phyloP scores from a whole-genome alignment of 208 protist species.

The Polymyxa betae region DNA sequence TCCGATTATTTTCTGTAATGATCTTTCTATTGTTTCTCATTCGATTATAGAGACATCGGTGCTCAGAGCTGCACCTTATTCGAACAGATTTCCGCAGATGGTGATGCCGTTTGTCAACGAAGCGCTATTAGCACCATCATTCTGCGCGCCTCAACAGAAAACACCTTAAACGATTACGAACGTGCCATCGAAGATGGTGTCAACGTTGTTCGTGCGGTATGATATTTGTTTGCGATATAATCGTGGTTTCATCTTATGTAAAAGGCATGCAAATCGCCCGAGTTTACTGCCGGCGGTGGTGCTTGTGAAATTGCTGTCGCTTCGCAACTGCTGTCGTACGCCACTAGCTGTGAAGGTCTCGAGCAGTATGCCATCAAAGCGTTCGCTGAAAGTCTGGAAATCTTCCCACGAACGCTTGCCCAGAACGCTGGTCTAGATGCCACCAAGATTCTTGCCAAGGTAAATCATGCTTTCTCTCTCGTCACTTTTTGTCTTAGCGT shows the following conservation, averaged over 20 bases:
- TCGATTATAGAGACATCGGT: conserved; percentile 86
- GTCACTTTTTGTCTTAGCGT: not conserved
- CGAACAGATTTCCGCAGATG: conserved; percentile 75
- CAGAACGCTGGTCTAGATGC: conserved; percentile 95
- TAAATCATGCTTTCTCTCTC: conserved; percentile 61
- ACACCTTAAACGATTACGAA: conserved; percentile 94
- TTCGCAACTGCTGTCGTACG: conserved; percentile 55
- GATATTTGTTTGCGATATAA: not conserved
- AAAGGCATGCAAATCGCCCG: conserved; percentile 65
- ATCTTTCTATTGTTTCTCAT: not conserved
- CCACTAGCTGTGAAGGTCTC: conserved; percentile 71
- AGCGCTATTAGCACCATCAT: conserved; percentile 96
- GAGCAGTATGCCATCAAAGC: conserved; percentile 97
- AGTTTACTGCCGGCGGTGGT: conserved; percentile 94
- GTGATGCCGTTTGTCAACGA: not conserved
- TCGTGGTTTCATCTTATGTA: not conserved
- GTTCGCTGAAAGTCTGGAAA: conserved; percentile 93
- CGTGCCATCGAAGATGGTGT: conserved; percentile 93
- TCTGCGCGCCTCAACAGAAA: conserved; percentile 95
- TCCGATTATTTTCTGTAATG: not conserved
- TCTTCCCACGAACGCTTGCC: conserved; percentile 92
- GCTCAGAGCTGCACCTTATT: conserved; percentile 91
- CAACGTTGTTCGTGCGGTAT: conserved; percentile 93
- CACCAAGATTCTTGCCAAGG: conserved; percentile 90
- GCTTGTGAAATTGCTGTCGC: conserved; percentile 90